Base-by-base conservation (phyloP, 805 yeast species). In the Schwanniomyces yamadae region DNA sequence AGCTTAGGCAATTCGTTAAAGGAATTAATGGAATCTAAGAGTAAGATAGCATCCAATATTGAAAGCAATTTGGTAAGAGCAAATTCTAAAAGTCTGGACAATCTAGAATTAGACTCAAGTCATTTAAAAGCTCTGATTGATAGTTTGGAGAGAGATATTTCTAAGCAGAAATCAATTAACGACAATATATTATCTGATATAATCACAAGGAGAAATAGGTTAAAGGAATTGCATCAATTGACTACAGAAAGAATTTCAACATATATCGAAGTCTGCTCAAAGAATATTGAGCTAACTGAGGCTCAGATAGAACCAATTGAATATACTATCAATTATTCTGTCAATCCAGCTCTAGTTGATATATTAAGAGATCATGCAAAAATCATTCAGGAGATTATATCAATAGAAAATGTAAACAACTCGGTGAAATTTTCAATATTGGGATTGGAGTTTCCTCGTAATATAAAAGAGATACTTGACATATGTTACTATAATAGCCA, bases 401-500 rank as follows among this genome's bases (percentile, higher is more conserved):
- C 50, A 7, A 62, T 67, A n/a, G 56, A 46, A 6, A 50, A 52
- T 34, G 40, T 44, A 6, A 45, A 47, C 22, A 39, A 46, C 16
- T 31, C 59, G 2, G 45, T 55, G n/a, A 49, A 45, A 7, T 57
- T 61, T 34, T 46, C 48, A 19, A 63, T 68, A 4, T 33, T 55
- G 39, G 69, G 63, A 0, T 41, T 64, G 5, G 66, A 61, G 31
- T 62, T 67, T 34, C 73, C 73, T 1, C 34, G 55, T 4, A 51
- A 50, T 25, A 54, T 55, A 15, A 49, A 49, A 19, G 64, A 63
- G 20, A 33, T 67, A 10, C 47, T 64, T 7, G 46, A 50, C 14
- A 43, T 48, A 11, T 55, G 70, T 36, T 63, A 64, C 44, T 51
- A 59, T 25, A 44, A 54, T 20, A 26, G 40, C 6, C 14, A 23